These are phyloP conservation scores for Ascobolus immersus DNA, from an alignment of 495 filamentous ascomycete genomes.

Conservation along the genomic window DNA sequence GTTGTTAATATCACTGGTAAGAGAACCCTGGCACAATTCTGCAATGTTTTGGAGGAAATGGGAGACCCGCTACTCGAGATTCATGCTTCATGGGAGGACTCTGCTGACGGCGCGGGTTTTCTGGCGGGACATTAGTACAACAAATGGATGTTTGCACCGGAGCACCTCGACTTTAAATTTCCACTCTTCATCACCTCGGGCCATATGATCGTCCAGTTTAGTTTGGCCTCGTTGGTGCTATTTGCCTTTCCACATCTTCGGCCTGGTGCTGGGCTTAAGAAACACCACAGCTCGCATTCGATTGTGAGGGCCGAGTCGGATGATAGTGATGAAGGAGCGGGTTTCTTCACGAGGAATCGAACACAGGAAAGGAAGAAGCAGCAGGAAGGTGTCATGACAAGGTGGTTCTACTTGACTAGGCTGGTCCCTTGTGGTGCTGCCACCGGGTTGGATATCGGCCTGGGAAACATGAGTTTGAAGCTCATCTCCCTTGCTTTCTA, in stretches of 20 bases:
- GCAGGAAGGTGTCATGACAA: conserved; percentile 41
- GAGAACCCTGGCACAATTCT: conserved; percentile 14
- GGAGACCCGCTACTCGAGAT: background rate
- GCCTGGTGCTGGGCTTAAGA: conserved; percentile 21
- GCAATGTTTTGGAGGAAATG: background rate
- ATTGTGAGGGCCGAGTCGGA: too few species aligned
- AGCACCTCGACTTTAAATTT: conserved; percentile 70
- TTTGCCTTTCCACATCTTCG: conserved; percentile 64
- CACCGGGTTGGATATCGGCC: conserved; percentile 83
- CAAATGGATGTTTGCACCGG: conserved; percentile 96
- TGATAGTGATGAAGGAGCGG: too few species aligned
- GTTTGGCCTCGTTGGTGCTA: conserved; percentile 51
- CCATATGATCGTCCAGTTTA: conserved; percentile 94
- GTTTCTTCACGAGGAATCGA: conserved; percentile 7
- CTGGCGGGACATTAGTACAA: conserved; percentile 43
- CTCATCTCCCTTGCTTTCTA: conserved; percentile 95
- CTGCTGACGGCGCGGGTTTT: background rate
- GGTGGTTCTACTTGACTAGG: conserved; percentile 71
- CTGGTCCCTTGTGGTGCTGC: conserved; percentile 82
- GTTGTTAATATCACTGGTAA: conserved; percentile 76
- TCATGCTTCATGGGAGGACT: background rate
- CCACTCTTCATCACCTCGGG: conserved; percentile 86
- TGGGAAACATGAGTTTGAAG: conserved; percentile 85
- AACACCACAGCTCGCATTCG: background rate
- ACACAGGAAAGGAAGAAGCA: conserved; percentile 34